Base-by-base conservation (phyloP, 345 rosid genomes). In the Garcia nutans region DNA sequence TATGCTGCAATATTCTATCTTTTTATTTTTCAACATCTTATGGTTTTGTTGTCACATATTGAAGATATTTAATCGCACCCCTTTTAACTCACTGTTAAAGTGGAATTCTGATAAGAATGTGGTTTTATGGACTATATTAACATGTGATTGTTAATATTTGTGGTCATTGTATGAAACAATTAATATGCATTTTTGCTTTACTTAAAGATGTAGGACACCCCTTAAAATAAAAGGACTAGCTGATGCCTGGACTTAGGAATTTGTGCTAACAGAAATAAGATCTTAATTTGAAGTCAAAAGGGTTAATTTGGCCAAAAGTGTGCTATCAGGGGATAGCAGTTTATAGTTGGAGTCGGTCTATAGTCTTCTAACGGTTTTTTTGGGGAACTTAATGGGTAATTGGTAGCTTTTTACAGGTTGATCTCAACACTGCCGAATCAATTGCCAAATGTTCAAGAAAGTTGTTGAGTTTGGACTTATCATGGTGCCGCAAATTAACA, bases 401-500 rank as follows among this genome's bases (percentile, higher is more conserved):
- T 52, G 37, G 22, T 55, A 68, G 42, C 20, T 55, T 66, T 55
- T 22, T 44, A 57, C 69, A 76, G 79, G 79, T 76, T 37, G 62
- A 31, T 31, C 41, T 60, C 9, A 70, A 69, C 63, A 76, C 79
- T 45, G 79, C 79, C 8, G 62, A 33, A 17, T 26, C 79, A 33
- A 61, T 76, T 63, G 68, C 79, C 42, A 76, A 52, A 62, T 54
- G 74, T 49, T 61, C 24, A 19, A 70, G 70, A 59, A 69, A 62
- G 22, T 54, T 76, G 79, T 37, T 23, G 52, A 61, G 58, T 26
- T 62, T 76, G 70, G 79, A 76, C 54, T 62, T 70, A 11, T 76
- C 79, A 17, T 76, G 79, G 79, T 76, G 79, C 74, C 79, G 79
- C 24, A 70, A 33, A 31, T 62, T 76, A 64, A 70, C 74, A 26